phyloP scores from a whole-genome alignment of 352 stramenopile genomes.

The Aphanomyces euteiches region DNA sequence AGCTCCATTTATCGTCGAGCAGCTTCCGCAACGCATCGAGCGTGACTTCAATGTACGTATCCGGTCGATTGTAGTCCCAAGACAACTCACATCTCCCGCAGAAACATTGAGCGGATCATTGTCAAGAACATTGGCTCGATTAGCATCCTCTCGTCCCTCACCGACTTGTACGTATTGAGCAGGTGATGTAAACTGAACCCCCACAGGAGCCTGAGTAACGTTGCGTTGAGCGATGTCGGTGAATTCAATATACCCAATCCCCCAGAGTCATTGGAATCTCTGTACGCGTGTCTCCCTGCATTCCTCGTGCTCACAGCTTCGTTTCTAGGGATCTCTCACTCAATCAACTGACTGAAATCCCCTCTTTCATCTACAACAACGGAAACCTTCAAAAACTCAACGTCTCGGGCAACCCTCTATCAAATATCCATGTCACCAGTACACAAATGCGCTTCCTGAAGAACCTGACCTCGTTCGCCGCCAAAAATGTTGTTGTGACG shows the following conservation, averaged over 20 bases:
- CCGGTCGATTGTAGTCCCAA: not conserved
- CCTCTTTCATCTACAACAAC: conserved; percentile 12
- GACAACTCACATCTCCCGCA: not conserved
- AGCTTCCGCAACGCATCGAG: conserved; percentile 1
- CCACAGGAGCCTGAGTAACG: conserved; percentile 3
- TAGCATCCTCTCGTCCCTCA: conserved; percentile 17
- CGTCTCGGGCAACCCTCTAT: conserved; percentile 13
- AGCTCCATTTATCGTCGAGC: not conserved
- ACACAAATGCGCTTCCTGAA: conserved; percentile 1
- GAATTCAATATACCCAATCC: conserved; percentile 7
- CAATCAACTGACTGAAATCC: conserved; percentile 12
- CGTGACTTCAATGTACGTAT: conserved; percentile 15
- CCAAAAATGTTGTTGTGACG: not conserved
- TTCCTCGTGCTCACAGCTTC: too few species aligned
- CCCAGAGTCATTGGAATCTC: not conserved
- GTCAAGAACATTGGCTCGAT: conserved; percentile 18
- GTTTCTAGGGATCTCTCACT: conserved; percentile 10
- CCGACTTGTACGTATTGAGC: conserved; percentile 4
- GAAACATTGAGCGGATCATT: conserved; percentile 16
- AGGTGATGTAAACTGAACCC: not conserved
- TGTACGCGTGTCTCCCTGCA: not conserved
- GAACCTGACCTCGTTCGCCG: not conserved
- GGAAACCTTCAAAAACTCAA: conserved; percentile 10
- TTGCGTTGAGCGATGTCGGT: not conserved
- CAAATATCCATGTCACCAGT: not conserved